Conservation (phyloP, 2,329 filamentous ascomycete species). For the Achaetomium macrosporum region DNA sequence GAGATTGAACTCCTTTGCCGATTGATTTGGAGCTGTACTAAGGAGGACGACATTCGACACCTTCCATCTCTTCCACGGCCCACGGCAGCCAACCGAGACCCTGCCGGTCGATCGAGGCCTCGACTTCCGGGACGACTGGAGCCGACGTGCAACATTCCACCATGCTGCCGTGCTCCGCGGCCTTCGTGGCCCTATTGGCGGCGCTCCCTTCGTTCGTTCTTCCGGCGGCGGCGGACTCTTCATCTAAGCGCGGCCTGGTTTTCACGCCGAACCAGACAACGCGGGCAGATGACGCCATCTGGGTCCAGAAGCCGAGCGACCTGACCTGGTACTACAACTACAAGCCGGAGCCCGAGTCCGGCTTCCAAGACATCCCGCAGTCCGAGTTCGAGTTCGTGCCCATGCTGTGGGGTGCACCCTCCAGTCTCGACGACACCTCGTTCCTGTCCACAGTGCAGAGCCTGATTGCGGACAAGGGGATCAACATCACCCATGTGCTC, state of each 20-base stretch:
- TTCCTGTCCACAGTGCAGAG: constrained; percentile 56
- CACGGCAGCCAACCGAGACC: background rate
- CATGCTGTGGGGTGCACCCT: constrained; percentile 66
- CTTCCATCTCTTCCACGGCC: background rate
- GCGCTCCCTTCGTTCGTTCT: constrained; percentile 12
- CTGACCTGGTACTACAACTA: constrained; percentile 89
- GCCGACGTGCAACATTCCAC: background rate
- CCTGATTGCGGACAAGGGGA: constrained; percentile 45
- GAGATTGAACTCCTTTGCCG: background rate
- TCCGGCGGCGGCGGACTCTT: constrained; percentile 30
- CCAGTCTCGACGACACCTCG: constrained; percentile 44
- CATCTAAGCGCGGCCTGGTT: constrained; percentile 65
- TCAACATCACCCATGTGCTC: constrained; percentile 62
- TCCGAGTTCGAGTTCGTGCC: constrained; percentile 67
- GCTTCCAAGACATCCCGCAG: constrained; percentile 44
- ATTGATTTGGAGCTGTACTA: background rate
- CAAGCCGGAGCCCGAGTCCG: constrained; percentile 46
- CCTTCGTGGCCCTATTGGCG: constrained; percentile 9
- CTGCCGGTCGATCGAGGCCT: background rate
- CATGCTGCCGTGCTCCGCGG: constrained; percentile 9
- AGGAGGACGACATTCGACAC: background rate
- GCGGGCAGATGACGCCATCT: constrained; percentile 59
- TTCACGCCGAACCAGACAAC: constrained; percentile 54
- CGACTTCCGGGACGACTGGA: background rate
- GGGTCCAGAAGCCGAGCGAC: constrained; percentile 50